phyloP scores from a whole-genome alignment of 2,329 filamentous ascomycete genomes.

The Colletotrichum shisoi region DNA sequence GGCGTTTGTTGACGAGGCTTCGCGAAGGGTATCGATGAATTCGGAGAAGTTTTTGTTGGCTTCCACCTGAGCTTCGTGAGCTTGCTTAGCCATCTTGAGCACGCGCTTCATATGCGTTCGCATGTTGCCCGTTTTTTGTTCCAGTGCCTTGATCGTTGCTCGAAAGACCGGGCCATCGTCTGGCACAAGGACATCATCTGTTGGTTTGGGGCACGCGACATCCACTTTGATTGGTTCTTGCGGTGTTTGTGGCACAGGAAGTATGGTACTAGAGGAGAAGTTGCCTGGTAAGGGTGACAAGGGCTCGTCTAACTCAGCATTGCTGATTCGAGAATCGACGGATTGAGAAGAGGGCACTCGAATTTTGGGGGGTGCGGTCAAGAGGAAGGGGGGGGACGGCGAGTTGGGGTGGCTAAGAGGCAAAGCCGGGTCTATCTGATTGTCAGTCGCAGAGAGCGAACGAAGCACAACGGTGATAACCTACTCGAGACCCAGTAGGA shows the following conservation, averaged over 20 bases:
- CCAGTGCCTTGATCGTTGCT: constrained; percentile 93
- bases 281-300: constrained; percentile 58
- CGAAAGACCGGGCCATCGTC: constrained; percentile 96
- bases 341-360: constrained; percentile 88
- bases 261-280: constrained; percentile 39
- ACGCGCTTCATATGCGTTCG: constrained; percentile 94
- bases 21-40: constrained; percentile 85
- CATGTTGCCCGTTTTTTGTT: constrained; percentile 97
- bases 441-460: constrained; percentile 38
- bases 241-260: constrained; percentile 39
- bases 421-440: constrained; percentile 53
- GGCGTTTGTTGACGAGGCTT: constrained; percentile 88
- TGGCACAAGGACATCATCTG: constrained; percentile 81
- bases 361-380: constrained; percentile 76
- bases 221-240: constrained; percentile 79
- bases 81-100: constrained; percentile 90
- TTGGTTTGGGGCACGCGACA: constrained; percentile 82
- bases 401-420: constrained; percentile 67
- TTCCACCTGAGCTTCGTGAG: constrained; percentile 77
- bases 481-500: constrained; percentile 92
- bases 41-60: constrained; percentile 85
- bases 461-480: constrained; percentile 41
- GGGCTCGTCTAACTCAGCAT: constrained; percentile 71
- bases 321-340: constrained; percentile 81
- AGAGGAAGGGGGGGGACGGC: constrained; percentile 75